Evolutionary conservation across 768 basidiomycete genomes (phyloP).

Genomic region (Myochromella boudieri): DNA sequence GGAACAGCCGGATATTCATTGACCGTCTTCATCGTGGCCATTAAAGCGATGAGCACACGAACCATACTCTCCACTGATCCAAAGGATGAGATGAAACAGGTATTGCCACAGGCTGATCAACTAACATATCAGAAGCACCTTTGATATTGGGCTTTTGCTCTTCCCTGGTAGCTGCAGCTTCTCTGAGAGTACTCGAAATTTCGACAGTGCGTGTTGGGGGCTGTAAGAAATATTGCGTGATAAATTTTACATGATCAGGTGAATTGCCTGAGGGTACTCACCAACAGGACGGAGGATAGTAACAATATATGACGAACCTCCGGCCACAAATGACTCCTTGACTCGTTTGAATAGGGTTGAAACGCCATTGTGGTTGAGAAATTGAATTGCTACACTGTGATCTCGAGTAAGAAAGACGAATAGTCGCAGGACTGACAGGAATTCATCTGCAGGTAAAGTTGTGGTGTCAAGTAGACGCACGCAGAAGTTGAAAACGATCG

Average conservation of each 20-base stretch:
- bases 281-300: conserved; percentile 91
- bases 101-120: conserved; percentile 37
- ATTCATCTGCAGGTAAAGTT: conserved; percentile 73
- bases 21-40: conserved; percentile 53
- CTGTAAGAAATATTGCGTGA: conserved; percentile 78
- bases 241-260: conserved; percentile 75
- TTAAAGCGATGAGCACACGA: conserved; percentile 68
- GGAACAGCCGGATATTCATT: conserved; percentile 27
- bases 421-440: conserved; percentile 78
- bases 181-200: conserved; percentile 54
- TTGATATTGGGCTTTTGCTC: conserved; percentile 24
- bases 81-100: conserved; percentile 19
- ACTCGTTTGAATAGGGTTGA: conserved; percentile 65
- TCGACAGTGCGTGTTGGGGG: conserved; percentile 70
- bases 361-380: conserved; percentile 69
- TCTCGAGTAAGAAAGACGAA: conserved; percentile 85
- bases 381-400: conserved; percentile 57
- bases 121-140: conserved; percentile 53
- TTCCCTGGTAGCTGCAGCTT: conserved; percentile 26
- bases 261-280: conserved; percentile 69
- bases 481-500: conserved; percentile 74
- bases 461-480: conserved; percentile 66
- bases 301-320: conserved; percentile 80
- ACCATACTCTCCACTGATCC: conserved; percentile 58
- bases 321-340: conserved; percentile 55